Evolutionary conservation across 257 asterid species (phyloP).

Genomic region (Solanum sitiens): DNA sequence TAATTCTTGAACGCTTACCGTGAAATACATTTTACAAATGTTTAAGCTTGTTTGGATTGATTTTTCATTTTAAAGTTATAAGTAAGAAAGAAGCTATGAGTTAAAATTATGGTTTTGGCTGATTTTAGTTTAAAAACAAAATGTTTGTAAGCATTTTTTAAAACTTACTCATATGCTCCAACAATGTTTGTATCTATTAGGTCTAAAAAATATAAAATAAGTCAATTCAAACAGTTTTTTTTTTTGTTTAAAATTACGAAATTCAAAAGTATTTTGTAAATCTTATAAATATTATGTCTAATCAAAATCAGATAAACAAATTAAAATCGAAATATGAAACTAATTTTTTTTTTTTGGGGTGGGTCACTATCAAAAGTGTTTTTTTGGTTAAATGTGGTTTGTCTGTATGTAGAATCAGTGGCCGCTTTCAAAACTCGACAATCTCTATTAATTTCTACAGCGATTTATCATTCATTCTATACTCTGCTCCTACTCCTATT

Average conservation of each 20-base stretch:
- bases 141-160: too few species aligned
- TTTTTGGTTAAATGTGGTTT: constrained; percentile 20
- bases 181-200: not conserved
- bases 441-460: constrained; percentile 7
- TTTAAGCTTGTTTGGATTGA: not conserved
- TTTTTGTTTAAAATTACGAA: not conserved
- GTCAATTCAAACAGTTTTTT: rapidly evolving
- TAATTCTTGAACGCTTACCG: not conserved
- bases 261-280: not conserved
- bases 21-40: not conserved
- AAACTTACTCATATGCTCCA: not conserved
- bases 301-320: not conserved
- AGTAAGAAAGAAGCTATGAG: too few species aligned
- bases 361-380: constrained; percentile 35
- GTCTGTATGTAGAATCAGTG: constrained; percentile 33
- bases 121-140: not conserved
- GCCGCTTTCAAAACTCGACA: constrained; percentile 55
- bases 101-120: not conserved
- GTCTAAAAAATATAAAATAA: too few species aligned
- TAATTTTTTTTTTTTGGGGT: not conserved
- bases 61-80: not conserved
- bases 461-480: constrained; percentile 1
- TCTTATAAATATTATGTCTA: too few species aligned
- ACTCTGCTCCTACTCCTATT: not conserved
- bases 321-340: rapidly evolving